Conservation (phyloP, 1,284 basidiomycete genomes). For the Boletus smithii region DNA sequence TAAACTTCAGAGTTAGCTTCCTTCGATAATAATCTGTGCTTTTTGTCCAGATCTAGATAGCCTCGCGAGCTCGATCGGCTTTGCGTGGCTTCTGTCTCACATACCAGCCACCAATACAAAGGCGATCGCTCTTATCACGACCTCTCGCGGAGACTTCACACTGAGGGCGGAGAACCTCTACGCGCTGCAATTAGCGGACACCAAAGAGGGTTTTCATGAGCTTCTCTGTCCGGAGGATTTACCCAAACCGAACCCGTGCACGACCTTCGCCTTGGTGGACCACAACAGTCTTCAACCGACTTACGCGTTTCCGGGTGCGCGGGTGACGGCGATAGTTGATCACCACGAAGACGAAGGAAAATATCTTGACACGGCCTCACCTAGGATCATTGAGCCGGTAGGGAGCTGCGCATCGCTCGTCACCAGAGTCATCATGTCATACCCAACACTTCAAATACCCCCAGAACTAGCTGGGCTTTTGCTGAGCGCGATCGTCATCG, state of each 20-base stretch:
- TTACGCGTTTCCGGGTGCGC: conserved; percentile 46
- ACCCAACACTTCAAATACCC: conserved; percentile 39
- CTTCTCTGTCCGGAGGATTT: conserved; percentile 62
- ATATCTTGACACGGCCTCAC: conserved; percentile 59
- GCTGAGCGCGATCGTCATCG: conserved; percentile 75
- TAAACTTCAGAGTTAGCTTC: neutral
- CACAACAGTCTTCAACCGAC: conserved; percentile 73
- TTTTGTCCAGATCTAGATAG: conserved; percentile 76
- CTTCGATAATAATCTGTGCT: conserved; percentile 2
- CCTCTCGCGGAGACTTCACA: conserved; percentile 62
- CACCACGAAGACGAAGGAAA: conserved; percentile 87
- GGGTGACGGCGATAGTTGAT: conserved; percentile 82
- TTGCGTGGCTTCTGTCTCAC: conserved; percentile 63
- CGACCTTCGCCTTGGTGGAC: conserved; percentile 82
- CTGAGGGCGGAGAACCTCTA: conserved; percentile 87
- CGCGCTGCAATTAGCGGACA: conserved; percentile 59
- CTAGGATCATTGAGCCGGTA: conserved; percentile 63
- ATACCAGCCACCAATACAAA: conserved; percentile 33
- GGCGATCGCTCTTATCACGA: conserved; percentile 73
- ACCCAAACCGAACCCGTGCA: conserved; percentile 40
- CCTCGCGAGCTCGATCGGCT: conserved; percentile 79
- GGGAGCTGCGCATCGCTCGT: conserved; percentile 85
- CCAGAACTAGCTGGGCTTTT: conserved; percentile 75
- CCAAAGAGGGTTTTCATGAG: conserved; percentile 46
- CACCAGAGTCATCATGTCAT: conserved; percentile 46